phyloP scores from a whole-genome alignment of 2,329 filamentous ascomycete species.

The Pyricularia grisea region DNA sequence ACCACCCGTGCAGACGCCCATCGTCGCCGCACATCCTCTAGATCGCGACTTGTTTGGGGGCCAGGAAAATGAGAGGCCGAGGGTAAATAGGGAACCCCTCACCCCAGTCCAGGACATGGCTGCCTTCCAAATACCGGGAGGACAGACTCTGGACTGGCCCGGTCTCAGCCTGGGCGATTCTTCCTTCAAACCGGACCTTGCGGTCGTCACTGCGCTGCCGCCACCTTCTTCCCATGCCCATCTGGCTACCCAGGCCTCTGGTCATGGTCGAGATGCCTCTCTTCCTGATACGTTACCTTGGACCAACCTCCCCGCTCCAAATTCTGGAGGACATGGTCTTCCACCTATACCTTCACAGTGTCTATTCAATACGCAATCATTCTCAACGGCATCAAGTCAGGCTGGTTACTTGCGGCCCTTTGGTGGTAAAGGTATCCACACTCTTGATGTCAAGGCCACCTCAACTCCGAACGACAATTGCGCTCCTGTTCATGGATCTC shows the following conservation, averaged over 20 bases:
- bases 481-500: neutral
- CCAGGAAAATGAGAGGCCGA: constrained; percentile 46
- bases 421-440: constrained; percentile 44
- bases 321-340: constrained; percentile 23
- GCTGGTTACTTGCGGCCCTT: constrained; percentile 45
- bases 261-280: constrained; percentile 24
- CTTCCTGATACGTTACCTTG: constrained; percentile 49
- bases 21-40: constrained; percentile 13
- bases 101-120: constrained; percentile 39
- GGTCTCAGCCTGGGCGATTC: constrained; percentile 20
- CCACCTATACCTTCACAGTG: constrained; percentile 42
- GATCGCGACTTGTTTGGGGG: constrained; percentile 7
- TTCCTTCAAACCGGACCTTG: constrained; percentile 23
- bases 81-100: constrained; percentile 36
- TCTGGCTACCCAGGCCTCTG: constrained; percentile 5
- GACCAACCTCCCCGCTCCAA: constrained; percentile 32
- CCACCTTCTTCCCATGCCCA: constrained; percentile 5
- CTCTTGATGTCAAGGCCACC: constrained; percentile 27
- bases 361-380: constrained; percentile 36
- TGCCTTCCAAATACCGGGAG: constrained; percentile 28
- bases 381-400: constrained; percentile 40
- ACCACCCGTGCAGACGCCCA: constrained; percentile 8
- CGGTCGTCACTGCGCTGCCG: neutral
- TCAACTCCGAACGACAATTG: constrained; percentile 11
- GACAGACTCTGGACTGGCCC: constrained; percentile 26